Conservation (phyloP, 306 rosid species). For the Vachellia pachyceras region DNA sequence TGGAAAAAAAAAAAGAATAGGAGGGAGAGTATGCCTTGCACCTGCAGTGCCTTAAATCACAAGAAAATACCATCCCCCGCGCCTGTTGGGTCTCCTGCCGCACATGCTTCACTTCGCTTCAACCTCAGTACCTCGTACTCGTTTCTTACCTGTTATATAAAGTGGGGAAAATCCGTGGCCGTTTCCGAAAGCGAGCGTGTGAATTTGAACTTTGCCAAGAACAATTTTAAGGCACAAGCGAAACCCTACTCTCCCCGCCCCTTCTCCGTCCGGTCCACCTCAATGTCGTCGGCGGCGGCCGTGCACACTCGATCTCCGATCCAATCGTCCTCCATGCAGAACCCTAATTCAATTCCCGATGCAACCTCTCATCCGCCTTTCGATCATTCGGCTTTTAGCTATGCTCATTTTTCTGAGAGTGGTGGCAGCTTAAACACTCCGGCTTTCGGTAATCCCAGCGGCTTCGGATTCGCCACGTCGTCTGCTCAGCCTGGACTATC, state of each 20-base stretch:
- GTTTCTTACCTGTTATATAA: not conserved
- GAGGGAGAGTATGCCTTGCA: too few species aligned
- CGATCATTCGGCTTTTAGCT: conserved; percentile 30
- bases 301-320: conserved; percentile 55
- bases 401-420: conserved; percentile 32
- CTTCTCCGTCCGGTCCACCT: not conserved
- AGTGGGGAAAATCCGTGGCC: not conserved
- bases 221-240: not conserved
- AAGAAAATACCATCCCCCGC: not conserved
- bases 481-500: not conserved
- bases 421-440: conserved; percentile 43
- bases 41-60: not conserved
- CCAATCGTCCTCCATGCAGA: conserved; percentile 38
- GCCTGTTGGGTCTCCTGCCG: not conserved
- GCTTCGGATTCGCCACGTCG: conserved; percentile 21
- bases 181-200: not conserved
- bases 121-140: not conserved
- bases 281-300: conserved; percentile 66
- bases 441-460: conserved; percentile 19
- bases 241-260: conserved; percentile 43
- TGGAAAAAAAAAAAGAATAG: too few species aligned
- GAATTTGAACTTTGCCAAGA: conserved; percentile 32
- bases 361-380: conserved; percentile 38
- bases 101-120: not conserved
- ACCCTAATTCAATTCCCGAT: conserved; percentile 38